Percentiles rank a stretch among this genome's conserved stretches.
Evolutionary conservation across 2,329 filamentous ascomycete species (phyloP).

Genomic region (Dactylellina haptotyla): DNA sequence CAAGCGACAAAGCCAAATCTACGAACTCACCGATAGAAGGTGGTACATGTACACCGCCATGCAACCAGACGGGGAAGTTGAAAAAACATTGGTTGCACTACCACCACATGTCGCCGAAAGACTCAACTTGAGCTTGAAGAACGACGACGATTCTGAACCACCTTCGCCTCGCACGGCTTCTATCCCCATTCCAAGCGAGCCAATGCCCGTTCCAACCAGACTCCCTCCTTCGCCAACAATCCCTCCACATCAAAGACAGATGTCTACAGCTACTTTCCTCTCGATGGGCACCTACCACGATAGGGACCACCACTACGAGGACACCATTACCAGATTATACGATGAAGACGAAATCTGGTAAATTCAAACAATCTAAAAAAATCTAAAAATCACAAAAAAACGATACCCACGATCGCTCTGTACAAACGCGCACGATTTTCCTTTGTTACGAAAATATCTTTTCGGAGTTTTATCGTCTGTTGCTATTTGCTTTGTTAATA

Average conservation of each 20-base stretch:
- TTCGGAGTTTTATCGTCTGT: constrained; percentile 23
- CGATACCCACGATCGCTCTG: constrained; percentile 47
- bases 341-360: constrained; percentile 53
- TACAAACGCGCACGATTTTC: constrained; percentile 44
- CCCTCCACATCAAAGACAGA: constrained; percentile 36
- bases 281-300: constrained; percentile 30
- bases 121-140: constrained; percentile 37
- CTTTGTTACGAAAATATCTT: constrained; percentile 48
- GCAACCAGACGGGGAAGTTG: constrained; percentile 48
- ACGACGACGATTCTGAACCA: constrained; percentile 47
- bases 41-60: constrained; percentile 52
- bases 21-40: constrained; percentile 53
- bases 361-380: constrained; percentile 31
- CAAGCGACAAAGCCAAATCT: constrained; percentile 53
- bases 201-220: constrained; percentile 24
- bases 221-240: constrained; percentile 46
- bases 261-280: constrained; percentile 45
- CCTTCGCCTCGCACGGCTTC: constrained; percentile 51
- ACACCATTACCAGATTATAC: constrained; percentile 48
- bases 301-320: constrained; percentile 46
- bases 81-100: constrained; percentile 47
- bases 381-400: constrained; percentile 25
- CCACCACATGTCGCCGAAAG: constrained; percentile 47
- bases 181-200: constrained; percentile 43
- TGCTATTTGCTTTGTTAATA: constrained; percentile 33